These are phyloP conservation scores for Lyophyllum semitale DNA, from an alignment of 768 basidiomycete species.

Conservation along the genomic window DNA sequence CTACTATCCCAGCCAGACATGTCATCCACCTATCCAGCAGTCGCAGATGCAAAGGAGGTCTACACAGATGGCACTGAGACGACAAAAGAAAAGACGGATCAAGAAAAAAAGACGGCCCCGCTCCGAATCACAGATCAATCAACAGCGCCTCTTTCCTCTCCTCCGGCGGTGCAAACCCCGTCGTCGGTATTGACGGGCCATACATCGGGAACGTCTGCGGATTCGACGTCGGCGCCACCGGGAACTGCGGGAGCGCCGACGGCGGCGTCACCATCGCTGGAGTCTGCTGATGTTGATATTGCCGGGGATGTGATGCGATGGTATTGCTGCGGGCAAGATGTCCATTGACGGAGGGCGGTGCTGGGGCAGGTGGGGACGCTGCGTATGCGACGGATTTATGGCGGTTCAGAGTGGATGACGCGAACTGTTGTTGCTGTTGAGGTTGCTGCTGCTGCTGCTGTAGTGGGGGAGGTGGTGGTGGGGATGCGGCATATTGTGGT, in stretches of 20 bases:
- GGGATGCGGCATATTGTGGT: slow-evolving; percentile 19
- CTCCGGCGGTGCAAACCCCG: slow-evolving; percentile 54
- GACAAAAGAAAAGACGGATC: too few relatives aligned
- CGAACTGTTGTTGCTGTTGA: slow-evolving; percentile 14
- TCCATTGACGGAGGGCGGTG: slow-evolving; percentile 17
- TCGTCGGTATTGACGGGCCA: slow-evolving; percentile 46
- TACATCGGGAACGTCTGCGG: slow-evolving; percentile 59
- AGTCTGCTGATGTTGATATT: slow-evolving; percentile 28
- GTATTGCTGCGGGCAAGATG: slow-evolving; percentile 36
- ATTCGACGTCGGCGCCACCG: slow-evolving; percentile 58
- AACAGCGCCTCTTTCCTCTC: slow-evolving; percentile 66
- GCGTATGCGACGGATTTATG: slow-evolving; percentile 38
- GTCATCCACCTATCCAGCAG: too few relatives aligned
- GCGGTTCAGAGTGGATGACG: slow-evolving; percentile 27
- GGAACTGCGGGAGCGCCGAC: slow-evolving; percentile 59
- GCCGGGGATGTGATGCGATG: slow-evolving; percentile 21
- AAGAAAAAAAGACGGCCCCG: too few relatives aligned
- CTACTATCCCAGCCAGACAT: too few relatives aligned
- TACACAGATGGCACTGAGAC: too few relatives aligned
- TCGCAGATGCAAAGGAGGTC: too few relatives aligned
- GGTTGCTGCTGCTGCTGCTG: slow-evolving; percentile 21
- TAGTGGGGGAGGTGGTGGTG: slow-evolving; percentile 22
- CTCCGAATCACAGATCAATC: slow-evolving; percentile 42
- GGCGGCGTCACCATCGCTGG: slow-evolving; percentile 25
- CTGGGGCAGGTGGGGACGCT: slow-evolving; percentile 15